phyloP scores from a whole-genome alignment of 73 alveolate species.

The Paramecium caudatum region DNA sequence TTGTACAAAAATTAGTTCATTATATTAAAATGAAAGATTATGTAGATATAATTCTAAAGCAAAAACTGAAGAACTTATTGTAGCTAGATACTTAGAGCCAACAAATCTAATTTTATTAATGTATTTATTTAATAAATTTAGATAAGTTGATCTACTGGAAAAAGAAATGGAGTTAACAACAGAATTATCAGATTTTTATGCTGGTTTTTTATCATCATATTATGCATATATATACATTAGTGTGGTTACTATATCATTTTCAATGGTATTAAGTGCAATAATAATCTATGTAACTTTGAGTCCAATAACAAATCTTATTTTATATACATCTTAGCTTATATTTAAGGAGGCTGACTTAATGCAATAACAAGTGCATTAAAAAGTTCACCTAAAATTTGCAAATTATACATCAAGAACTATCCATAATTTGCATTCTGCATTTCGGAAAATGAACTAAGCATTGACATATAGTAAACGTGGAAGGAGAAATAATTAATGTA shows the following conservation, averaged over 20 bases:
- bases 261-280: neutral
- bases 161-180: neutral
- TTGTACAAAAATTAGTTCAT: neutral
- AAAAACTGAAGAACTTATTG: conserved; percentile 16
- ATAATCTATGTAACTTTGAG: conserved; percentile 30
- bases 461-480: neutral
- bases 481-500: neutral
- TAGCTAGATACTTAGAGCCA: neutral
- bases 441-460: neutral
- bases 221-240: neutral
- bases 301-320: conserved; percentile 15
- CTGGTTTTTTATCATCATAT: neutral
- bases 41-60: conserved; percentile 8
- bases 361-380: neutral
- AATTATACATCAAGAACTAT: neutral
- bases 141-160: conserved; percentile 21
- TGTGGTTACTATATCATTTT: neutral
- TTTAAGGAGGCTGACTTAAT: neutral
- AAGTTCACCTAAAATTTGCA: neutral
- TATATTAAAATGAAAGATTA: neutral
- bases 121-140: neutral
- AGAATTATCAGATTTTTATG: neutral
- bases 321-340: neutral
- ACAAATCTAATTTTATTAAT: conserved; percentile 1
- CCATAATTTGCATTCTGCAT: neutral